A percentile compares a stretch with the other conserved stretches of the same genome.
Evolutionary conservation across 2,329 filamentous ascomycete species (phyloP).

Genomic region (Penicillium sp.): DNA sequence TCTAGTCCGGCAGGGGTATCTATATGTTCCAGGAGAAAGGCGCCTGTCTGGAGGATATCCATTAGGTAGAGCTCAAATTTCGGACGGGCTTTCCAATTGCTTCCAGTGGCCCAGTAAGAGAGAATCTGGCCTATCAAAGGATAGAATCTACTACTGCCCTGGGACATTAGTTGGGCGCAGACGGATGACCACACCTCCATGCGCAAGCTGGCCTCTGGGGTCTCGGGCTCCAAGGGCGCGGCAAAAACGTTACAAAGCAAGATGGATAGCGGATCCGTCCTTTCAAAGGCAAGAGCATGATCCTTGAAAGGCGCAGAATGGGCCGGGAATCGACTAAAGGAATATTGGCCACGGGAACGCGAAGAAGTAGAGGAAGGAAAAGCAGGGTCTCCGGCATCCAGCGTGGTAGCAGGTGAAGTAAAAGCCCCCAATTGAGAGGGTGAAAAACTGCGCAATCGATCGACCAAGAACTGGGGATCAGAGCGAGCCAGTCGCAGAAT

Average conservation of each 20-base stretch:
- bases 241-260: conserved; percentile 86
- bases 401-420: conserved; percentile 68
- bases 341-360: conserved; percentile 40
- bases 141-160: conserved; percentile 69
- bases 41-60: conserved; percentile 87
- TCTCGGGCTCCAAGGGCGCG: conserved; percentile 74
- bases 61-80: conserved; percentile 93
- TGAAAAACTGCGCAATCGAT: conserved; percentile 69
- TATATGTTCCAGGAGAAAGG: conserved; percentile 80
- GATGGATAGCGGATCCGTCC: conserved; percentile 77
- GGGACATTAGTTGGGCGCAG: conserved; percentile 73
- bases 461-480: conserved; percentile 81
- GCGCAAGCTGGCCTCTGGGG: conserved; percentile 70
- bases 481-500: conserved; percentile 78
- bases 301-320: conserved; percentile 61
- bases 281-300: conserved; percentile 78
- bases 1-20: conserved; percentile 70
- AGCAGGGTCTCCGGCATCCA: conserved; percentile 78
- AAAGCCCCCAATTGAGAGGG: conserved; percentile 71
- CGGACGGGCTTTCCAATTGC: conserved; percentile 81
- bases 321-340: conserved; percentile 33
- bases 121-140: conserved; percentile 77
- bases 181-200: conserved; percentile 84
- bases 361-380: conserved; percentile 63
- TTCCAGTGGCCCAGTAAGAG: conserved; percentile 79